Evolutionary conservation across 139 green algal genomes (phyloP).

Genomic region (Haematococcus sp.): DNA sequence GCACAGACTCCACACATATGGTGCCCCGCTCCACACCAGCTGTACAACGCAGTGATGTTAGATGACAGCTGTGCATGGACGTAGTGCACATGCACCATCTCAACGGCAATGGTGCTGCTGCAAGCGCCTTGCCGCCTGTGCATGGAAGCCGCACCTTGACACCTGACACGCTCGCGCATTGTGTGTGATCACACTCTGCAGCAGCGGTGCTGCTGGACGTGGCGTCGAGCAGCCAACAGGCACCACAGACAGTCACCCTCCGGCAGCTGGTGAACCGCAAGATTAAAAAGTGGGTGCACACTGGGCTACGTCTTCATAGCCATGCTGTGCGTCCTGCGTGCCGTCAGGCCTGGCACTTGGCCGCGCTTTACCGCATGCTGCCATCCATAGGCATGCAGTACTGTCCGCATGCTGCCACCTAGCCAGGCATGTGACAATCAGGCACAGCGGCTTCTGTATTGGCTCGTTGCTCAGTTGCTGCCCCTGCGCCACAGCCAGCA

Average conservation of each 20-base stretch:
- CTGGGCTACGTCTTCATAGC: neutral
- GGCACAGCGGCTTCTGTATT: too few relatives aligned
- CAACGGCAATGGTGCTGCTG: neutral
- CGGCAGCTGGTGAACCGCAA: conserved; percentile 10
- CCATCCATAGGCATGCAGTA: too few relatives aligned
- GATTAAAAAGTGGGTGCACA: conserved; percentile 14
- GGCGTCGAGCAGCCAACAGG: neutral
- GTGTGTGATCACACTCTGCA: neutral
- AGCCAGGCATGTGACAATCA: too few relatives aligned
- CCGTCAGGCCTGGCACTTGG: too few relatives aligned
- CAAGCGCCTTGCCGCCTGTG: neutral
- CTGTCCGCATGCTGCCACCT: too few relatives aligned
- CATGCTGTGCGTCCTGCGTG: too few relatives aligned
- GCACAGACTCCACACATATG: too few relatives aligned
- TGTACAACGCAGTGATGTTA: neutral
- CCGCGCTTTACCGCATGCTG: too few relatives aligned
- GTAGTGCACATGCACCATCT: neutral
- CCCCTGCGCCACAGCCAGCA: too few relatives aligned
- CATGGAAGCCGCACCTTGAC: too few relatives aligned
- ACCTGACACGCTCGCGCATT: neutral
- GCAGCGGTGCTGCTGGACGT: neutral
- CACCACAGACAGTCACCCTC: neutral
- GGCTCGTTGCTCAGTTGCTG: too few relatives aligned
- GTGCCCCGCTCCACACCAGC: neutral
- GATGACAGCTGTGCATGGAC: too few relatives aligned